Evolutionary conservation across 2,329 filamentous ascomycete species (phyloP).

Genomic region (Cercospora sesami): DNA sequence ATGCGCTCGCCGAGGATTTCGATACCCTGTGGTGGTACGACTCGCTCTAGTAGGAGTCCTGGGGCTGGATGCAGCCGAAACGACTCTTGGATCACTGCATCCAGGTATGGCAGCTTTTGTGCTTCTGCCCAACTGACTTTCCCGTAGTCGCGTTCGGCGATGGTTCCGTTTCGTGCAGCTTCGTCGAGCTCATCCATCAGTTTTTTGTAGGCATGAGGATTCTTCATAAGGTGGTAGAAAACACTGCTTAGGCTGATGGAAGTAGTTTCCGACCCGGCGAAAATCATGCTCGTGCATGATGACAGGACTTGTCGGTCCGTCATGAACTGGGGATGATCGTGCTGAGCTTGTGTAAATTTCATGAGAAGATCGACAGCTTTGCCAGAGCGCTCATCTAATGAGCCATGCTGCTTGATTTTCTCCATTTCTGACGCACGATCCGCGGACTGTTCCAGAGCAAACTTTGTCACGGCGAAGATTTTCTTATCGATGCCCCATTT

Average conservation of each 20-base stretch:
- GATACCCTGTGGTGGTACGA: conserved; percentile 65
- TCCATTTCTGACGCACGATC: conserved; percentile 60
- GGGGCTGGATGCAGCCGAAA: conserved; percentile 75
- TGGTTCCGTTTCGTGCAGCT: conserved; percentile 54
- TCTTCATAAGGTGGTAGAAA: conserved; percentile 72
- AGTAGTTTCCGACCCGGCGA: conserved; percentile 72
- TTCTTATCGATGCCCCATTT: conserved; percentile 66
- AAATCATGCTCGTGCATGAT: conserved; percentile 69
- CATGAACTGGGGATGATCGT: conserved; percentile 70
- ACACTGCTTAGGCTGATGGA: conserved; percentile 70
- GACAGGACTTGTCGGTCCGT: conserved; percentile 67
- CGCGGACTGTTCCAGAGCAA: conserved; percentile 66
- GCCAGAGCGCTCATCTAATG: conserved; percentile 38
- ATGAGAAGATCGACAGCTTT: conserved; percentile 63
- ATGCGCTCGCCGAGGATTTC: conserved; percentile 64
- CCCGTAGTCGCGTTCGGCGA: conserved; percentile 49
- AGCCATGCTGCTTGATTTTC: conserved; percentile 48
- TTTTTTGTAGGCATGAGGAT: conserved; percentile 56
- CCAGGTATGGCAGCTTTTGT: conserved; percentile 71
- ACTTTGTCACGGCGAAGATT: conserved; percentile 71
- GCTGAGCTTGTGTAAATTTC: conserved; percentile 69
- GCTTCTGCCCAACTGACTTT: conserved; percentile 69
- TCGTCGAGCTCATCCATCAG: conserved; percentile 64
- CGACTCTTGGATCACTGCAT: conserved; percentile 75
- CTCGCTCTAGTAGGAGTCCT: conserved; percentile 70